Conservation (phyloP, 2,329 filamentous ascomycete species). For the Botrytis paeoniae region DNA sequence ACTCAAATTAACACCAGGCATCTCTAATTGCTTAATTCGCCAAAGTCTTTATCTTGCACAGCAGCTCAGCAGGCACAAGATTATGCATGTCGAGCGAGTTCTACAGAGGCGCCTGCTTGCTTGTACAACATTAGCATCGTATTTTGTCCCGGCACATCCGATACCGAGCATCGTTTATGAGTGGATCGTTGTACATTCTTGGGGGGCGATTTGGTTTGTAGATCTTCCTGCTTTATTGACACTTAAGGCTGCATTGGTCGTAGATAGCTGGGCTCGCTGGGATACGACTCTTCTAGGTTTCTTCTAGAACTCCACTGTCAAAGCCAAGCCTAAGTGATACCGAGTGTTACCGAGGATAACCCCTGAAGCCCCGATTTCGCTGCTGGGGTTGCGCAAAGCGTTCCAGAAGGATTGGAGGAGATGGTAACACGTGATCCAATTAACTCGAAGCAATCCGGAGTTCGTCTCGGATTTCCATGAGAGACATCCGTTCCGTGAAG, state of each 20-base stretch:
- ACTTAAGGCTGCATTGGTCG: background rate
- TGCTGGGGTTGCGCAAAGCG: background rate
- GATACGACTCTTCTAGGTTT: background rate
- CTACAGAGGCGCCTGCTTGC: background rate
- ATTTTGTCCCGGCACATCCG: background rate
- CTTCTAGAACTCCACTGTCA: constrained; percentile 14
- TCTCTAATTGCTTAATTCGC: background rate
- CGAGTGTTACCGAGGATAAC: background rate
- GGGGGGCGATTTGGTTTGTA: background rate
- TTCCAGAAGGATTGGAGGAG: background rate
- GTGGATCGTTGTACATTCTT: background rate
- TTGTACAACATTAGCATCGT: background rate
- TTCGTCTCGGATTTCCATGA: background rate
- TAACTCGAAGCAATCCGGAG: background rate
- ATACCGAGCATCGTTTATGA: background rate
- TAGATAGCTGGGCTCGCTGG: background rate
- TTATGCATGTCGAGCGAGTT: background rate
- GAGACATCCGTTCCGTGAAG: background rate
- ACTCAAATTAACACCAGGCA: background rate
- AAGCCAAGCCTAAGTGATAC: background rate
- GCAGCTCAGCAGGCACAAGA: constrained; percentile 14
- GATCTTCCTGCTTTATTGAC: constrained; percentile 4
- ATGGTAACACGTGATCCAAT: background rate
- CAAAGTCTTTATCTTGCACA: background rate
- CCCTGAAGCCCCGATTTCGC: constrained; percentile 5